Percentiles rank a stretch among this genome's conserved stretches.
Conservation (phyloP, 441 rosid species). For the Adansonia gregorii region DNA sequence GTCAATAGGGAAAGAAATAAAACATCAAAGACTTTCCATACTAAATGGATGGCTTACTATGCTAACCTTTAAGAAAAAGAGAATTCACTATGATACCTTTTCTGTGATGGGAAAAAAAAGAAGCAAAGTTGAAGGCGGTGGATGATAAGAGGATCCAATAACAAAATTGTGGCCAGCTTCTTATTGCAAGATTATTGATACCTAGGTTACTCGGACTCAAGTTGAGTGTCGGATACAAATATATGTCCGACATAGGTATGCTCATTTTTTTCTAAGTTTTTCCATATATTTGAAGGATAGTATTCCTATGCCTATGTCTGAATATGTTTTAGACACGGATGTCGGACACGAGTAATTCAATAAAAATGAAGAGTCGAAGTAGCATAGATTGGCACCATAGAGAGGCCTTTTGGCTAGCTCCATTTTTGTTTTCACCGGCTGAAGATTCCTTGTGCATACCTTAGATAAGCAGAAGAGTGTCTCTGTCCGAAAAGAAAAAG, state of each 20-base stretch:
- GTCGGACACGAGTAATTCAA: no score
- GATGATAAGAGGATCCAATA: slow-evolving; percentile 17
- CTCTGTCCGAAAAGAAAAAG: slow-evolving; percentile 1
- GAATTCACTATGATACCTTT: background rate
- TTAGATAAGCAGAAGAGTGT: background rate
- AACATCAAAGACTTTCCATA: background rate
- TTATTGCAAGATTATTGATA: background rate
- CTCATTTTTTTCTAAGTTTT: no score
- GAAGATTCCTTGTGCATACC: slow-evolving; percentile 4
- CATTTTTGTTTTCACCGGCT: background rate
- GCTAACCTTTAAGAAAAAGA: background rate
- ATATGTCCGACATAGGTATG: no score
- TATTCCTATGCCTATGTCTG: no score
- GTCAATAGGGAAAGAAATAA: background rate
- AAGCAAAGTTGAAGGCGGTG: background rate
- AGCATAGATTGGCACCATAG: no score
- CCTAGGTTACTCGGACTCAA: background rate
- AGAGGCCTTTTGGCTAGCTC: slow-evolving; percentile 17
- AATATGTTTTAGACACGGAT: no score
- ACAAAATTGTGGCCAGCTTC: slow-evolving; percentile 9
- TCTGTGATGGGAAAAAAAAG: background rate
- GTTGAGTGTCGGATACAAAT: no score
- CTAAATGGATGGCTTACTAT: background rate
- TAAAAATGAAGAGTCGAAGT: no score
- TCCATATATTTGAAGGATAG: no score